A percentile compares a stretch with the other conserved stretches of the same genome.
These are phyloP conservation scores for Trypethelium eluteriae DNA, from an alignment of 495 filamentous ascomycete species.

Conservation along the genomic window DNA sequence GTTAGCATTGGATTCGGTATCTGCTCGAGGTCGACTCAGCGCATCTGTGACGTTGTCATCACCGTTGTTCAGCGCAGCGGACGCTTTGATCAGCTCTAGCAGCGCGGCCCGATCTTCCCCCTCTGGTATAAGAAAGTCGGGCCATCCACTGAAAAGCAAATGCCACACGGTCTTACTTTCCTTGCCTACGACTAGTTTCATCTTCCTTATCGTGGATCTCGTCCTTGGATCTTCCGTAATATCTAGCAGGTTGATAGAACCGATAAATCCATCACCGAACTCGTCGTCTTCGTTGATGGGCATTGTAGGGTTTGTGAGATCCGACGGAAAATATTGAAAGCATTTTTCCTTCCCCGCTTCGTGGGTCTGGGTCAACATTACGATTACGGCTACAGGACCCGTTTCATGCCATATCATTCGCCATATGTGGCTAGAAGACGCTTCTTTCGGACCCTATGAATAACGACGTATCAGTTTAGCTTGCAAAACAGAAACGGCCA, in stretches of 20 bases:
- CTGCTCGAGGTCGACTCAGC: background rate
- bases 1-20: conserved; percentile 39
- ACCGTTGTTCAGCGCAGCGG: conserved; percentile 55
- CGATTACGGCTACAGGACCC: conserved; percentile 68
- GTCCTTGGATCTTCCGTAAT: conserved; percentile 42
- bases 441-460: conserved; percentile 67
- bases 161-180: conserved; percentile 74
- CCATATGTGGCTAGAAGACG: conserved; percentile 73
- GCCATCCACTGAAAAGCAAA: conserved; percentile 86
- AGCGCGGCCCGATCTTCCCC: conserved; percentile 70
- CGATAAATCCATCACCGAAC: conserved; percentile 54
- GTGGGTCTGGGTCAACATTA: conserved; percentile 91
- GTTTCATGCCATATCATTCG: conserved; percentile 92
- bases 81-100: conserved; percentile 68
- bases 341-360: conserved; percentile 83
- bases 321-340: conserved; percentile 74
- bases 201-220: conserved; percentile 49
- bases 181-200: conserved; percentile 48
- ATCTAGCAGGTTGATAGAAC: conserved; percentile 45
- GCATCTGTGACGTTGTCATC: background rate
- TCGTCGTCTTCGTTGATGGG: conserved; percentile 53
- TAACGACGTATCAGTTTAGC: background rate
- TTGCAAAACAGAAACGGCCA: background rate
- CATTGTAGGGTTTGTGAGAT: conserved; percentile 44
- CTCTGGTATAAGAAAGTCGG: conserved; percentile 83